phyloP scores from a whole-genome alignment of 805 yeast genomes.

The Barnettozyma botsteinii region DNA sequence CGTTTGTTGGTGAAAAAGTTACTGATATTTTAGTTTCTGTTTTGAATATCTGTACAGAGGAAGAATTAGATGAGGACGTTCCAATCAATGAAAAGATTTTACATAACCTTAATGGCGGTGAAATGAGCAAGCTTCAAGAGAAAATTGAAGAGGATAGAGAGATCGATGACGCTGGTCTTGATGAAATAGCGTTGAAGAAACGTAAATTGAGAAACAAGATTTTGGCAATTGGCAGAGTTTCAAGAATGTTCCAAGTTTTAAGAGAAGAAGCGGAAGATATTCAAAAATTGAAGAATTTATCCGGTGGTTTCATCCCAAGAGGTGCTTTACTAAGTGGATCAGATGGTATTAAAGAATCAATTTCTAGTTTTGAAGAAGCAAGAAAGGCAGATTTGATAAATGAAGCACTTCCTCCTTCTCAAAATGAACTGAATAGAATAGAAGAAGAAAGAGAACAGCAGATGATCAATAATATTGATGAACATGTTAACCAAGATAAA shows the following conservation, averaged over 20 bases:
- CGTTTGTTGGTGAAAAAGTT: conserved; percentile 94
- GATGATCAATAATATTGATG: conserved; percentile 32
- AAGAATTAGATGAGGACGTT: conserved; percentile 77
- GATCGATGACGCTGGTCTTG: conserved; percentile 9
- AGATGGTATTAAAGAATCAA: conserved; percentile 66
- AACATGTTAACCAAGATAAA: conserved; percentile 19
- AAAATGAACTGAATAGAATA: conserved; percentile 47
- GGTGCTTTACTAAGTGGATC: conserved; percentile 81
- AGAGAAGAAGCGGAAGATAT: conserved; percentile 87
- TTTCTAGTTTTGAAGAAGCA: conserved; percentile 78
- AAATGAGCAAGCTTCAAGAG: conserved; percentile 20
- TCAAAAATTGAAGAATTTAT: conserved; percentile 63
- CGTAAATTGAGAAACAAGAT: conserved; percentile 78
- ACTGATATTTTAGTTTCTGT: conserved; percentile 90
- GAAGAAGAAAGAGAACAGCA: conserved; percentile 40
- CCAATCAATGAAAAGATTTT: conserved; percentile 33
- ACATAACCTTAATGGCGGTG: conserved; percentile 5
- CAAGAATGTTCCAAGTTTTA: conserved; percentile 84
- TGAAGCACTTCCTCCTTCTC: conserved; percentile 83
- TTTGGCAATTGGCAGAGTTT: conserved; percentile 91
- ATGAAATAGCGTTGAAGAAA: conserved; percentile 31
- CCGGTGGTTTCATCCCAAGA: conserved; percentile 77
- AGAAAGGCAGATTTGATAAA: conserved; percentile 70
- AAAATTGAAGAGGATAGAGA: conserved; percentile 19
- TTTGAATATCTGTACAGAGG: conserved; percentile 90